These are phyloP conservation scores for Pyrenophora tritici-repentis DNA, from an alignment of 2,329 filamentous ascomycete species.

Conservation along the genomic window DNA sequence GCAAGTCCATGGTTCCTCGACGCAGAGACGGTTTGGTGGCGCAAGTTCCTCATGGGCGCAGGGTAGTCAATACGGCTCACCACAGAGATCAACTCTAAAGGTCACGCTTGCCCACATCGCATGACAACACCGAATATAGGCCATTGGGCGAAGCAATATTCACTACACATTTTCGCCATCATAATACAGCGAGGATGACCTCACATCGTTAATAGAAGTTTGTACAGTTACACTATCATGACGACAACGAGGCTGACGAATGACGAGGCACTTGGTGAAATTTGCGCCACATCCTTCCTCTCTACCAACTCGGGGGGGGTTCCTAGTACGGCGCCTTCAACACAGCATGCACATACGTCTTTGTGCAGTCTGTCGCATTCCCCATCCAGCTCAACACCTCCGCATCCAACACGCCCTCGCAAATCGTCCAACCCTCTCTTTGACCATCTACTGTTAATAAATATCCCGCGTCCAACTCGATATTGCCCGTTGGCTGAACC, in stretches of 20 bases:
- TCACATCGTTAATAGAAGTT: too few relatives aligned
- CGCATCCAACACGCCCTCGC: conserved; percentile 37
- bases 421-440: conserved; percentile 48
- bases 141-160: too few relatives aligned
- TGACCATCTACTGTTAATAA: conserved; percentile 45
- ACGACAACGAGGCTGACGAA: too few relatives aligned
- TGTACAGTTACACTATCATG: too few relatives aligned
- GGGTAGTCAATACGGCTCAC: conserved; percentile 48
- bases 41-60: conserved; percentile 44
- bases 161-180: too few relatives aligned
- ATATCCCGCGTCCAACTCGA: conserved; percentile 45
- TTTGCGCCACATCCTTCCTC: not conserved
- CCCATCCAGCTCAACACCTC: conserved; percentile 49
- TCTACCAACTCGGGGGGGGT: too few relatives aligned
- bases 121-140: not conserved
- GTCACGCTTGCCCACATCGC: not conserved
- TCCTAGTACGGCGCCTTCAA: conserved; percentile 45
- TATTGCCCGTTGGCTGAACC: conserved; percentile 37
- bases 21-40: conserved; percentile 41
- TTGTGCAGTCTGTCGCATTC: conserved; percentile 37
- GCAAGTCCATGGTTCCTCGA: conserved; percentile 44
- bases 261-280: too few relatives aligned
- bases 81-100: not conserved
- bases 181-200: too few relatives aligned
- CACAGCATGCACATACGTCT: conserved; percentile 49